Conservation (phyloP, 225 moss, liverwort and hornwort species). For the Pseudoscleropodium purum region DNA sequence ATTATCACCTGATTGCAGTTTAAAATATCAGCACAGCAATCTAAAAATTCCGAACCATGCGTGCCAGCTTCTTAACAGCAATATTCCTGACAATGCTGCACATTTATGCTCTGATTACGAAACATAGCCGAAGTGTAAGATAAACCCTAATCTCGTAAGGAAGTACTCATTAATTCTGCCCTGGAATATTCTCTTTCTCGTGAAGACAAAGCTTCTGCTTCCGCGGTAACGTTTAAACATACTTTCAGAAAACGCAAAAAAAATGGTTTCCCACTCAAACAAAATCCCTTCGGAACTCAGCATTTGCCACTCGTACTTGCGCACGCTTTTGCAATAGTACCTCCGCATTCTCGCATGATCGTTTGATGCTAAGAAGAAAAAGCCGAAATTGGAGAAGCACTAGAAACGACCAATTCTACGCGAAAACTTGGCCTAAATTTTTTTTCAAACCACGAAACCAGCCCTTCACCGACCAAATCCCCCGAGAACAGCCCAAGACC, state of each 20-base stretch:
- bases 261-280: neutral
- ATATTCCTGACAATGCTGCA: neutral
- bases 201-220: neutral
- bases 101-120: neutral
- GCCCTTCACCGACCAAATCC: neutral
- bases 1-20: neutral
- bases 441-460: neutral
- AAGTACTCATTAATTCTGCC: neutral
- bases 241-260: neutral
- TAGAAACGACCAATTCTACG: neutral
- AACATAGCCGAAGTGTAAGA: neutral
- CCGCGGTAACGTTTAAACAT: neutral
- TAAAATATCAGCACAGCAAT: neutral
- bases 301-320: neutral
- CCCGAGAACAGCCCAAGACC: neutral
- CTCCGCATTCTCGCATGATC: neutral
- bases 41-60: neutral
- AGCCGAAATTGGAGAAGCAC: neutral
- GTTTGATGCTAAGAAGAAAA: neutral
- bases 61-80: neutral
- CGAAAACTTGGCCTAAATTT: neutral
- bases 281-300: neutral
- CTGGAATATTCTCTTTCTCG: neutral
- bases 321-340: neutral
- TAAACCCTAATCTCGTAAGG: neutral